These are phyloP conservation scores for Dioscorea dumetorum DNA, from an alignment of 106 monocot genomes.

Conservation along the genomic window DNA sequence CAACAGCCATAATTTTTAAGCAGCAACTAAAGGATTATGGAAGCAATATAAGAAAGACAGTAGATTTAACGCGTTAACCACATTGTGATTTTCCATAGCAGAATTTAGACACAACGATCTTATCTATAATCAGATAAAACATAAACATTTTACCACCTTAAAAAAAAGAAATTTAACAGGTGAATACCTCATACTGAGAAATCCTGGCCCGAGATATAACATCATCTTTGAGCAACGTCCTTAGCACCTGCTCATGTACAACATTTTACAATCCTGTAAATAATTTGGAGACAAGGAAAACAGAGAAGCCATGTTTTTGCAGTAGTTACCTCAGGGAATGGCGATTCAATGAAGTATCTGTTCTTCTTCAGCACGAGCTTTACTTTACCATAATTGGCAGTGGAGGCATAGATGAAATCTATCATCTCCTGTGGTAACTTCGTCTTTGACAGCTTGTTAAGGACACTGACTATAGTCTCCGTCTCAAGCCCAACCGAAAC, in stretches of 20 bases:
- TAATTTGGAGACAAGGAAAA: background rate
- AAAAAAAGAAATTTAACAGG: background rate
- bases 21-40: too few species aligned
- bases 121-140: too few species aligned
- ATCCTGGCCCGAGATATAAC: conserved; percentile 60
- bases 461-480: conserved; percentile 83
- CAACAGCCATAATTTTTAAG: too few species aligned
- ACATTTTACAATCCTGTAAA: too few species aligned
- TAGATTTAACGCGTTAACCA: too few species aligned
- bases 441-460: conserved; percentile 93
- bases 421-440: conserved; percentile 92
- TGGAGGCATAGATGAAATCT: conserved; percentile 91
- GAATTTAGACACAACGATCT: too few species aligned
- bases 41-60: too few species aligned
- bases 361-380: conserved; percentile 98
- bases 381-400: conserved; percentile 96
- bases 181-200: conserved; percentile 45
- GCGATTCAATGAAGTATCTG: conserved; percentile 87
- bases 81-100: too few species aligned
- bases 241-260: conserved; percentile 52
- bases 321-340: conserved; percentile 62
- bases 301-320: background rate
- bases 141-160: too few species aligned
- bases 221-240: conserved; percentile 73
- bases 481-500: conserved; percentile 97